Conservation (phyloP, 192 early-diverging fungal genomes). For the Cladochytrium replicatum region DNA sequence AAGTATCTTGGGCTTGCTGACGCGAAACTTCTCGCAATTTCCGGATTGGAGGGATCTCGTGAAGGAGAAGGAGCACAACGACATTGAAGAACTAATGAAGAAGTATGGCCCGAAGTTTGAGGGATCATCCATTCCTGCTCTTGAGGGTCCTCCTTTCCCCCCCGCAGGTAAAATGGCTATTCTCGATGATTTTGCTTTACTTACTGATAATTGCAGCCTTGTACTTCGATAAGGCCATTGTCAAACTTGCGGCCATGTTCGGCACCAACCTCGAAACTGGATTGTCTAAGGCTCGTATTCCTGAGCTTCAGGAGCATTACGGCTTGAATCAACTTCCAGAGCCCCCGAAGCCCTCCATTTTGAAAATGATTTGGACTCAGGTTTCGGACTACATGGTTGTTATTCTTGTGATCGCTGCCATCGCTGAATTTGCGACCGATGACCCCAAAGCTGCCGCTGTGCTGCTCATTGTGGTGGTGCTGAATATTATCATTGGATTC, state of each 20-base stretch:
- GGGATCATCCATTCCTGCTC: slow-evolving; percentile 39
- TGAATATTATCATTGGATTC: slow-evolving; percentile 80
- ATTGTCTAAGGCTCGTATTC: slow-evolving; percentile 45
- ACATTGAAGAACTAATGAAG: slow-evolving; percentile 61
- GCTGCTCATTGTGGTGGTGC: slow-evolving; percentile 65
- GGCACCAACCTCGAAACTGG: slow-evolving; percentile 57
- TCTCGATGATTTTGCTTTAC: slow-evolving; percentile 26
- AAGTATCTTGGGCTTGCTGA: slow-evolving; percentile 69
- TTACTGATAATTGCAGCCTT: slow-evolving; percentile 40
- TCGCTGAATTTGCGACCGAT: slow-evolving; percentile 39
- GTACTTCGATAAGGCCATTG: slow-evolving; percentile 91
- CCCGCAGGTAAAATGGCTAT: slow-evolving; percentile 42
- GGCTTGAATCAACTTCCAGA: slow-evolving; percentile 75
- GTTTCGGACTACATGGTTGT: slow-evolving; percentile 93
- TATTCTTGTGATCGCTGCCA: slow-evolving; percentile 68
- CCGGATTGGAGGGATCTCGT: slow-evolving; percentile 87
- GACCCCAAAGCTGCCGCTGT: slow-evolving; percentile 45
- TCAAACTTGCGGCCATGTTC: slow-evolving; percentile 79
- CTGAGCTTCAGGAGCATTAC: slow-evolving; percentile 63
- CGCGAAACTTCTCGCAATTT: slow-evolving; percentile 66
- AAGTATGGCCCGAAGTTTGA: slow-evolving; percentile 44
- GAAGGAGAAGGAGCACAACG: slow-evolving; percentile 63
- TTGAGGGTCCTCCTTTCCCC: slow-evolving; percentile 37
- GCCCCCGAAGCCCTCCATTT: slow-evolving; percentile 55
- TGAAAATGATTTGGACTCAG: slow-evolving; percentile 77